A percentile compares a stretch with the other conserved stretches of the same genome.
Evolutionary conservation across 805 yeast species (phyloP).

Genomic region (Metschnikowia drakensbergensis): DNA sequence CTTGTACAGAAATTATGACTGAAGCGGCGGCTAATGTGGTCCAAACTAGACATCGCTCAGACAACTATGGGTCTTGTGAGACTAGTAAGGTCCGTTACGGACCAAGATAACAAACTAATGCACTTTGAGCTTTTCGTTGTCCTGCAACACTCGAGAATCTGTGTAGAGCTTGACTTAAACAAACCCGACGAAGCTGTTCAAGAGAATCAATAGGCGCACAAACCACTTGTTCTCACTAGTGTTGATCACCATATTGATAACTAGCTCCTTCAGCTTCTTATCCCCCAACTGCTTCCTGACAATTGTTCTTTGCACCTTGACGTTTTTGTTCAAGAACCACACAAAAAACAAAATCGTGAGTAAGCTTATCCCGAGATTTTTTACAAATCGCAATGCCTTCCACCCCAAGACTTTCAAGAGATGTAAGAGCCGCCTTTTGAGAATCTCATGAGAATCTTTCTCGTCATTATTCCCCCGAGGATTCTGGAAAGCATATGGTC

Average conservation of each 20-base stretch:
- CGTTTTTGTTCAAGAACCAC: conserved; percentile 42
- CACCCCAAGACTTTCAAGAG: conserved; percentile 28
- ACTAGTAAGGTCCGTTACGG: background rate
- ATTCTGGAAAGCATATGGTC: conserved; percentile 7
- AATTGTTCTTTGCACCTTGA: conserved; percentile 35
- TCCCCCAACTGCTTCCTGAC: conserved; percentile 28
- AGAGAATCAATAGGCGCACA: conserved; percentile 31
- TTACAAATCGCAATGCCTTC: conserved; percentile 25
- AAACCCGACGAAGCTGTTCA: conserved; percentile 42
- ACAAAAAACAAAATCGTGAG: conserved; percentile 37
- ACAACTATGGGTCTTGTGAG: background rate
- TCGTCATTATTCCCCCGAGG: conserved; percentile 11
- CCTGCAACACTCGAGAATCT: conserved; percentile 8
- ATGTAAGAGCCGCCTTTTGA: conserved; percentile 22
- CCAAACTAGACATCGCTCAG: background rate
- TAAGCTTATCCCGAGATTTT: conserved; percentile 34
- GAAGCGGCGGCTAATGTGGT: background rate
- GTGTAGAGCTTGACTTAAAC: conserved; percentile 17
- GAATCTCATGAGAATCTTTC: conserved; percentile 6
- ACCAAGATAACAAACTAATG: background rate
- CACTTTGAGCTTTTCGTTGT: conserved; percentile 3
- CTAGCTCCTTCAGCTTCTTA: conserved; percentile 33
- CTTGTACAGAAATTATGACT: background rate
- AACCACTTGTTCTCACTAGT: conserved; percentile 45
- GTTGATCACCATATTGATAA: conserved; percentile 41